Evolutionary conservation across 164 flowering plant genomes (phyloP), one percentile per base, ranked within the genome.

Genomic region (Buxus sempervirens): DNA sequence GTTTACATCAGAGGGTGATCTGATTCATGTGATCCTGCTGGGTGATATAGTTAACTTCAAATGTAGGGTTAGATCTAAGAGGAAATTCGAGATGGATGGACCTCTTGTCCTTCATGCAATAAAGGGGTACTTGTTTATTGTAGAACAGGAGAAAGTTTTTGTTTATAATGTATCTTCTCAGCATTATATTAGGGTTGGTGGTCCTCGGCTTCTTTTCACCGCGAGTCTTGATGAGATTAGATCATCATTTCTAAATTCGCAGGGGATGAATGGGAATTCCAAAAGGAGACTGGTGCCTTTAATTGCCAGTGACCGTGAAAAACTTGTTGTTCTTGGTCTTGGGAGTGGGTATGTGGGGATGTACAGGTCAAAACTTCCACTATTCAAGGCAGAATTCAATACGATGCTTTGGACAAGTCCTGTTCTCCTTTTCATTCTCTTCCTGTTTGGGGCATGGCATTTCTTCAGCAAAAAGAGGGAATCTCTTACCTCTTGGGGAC

Each of bases 401-500:
- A 81, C 90, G 38, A 82, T 95, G 71, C 77, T 88, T 4, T 95
- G 98, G 98, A 88, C 90, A 45, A 89, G 88, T 63, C 99, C 98
- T 24, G 91, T 92, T 64, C 61, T 95, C 73, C 77, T 92, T 65
- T 95, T 91, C 81, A 64, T 92, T 23, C 78, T 95, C 54, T 92
- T 95, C 73, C 77, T 90, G 36, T 82, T 90, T 69, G 97, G 81
- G 49, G 91, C 89, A 9, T 95, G 94, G 94, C 91, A 88, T 28
- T 90, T 92, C 67, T 88, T 95, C 57, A 91, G 97, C 8, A 89
- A 95, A 81, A 95, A 90, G 80, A 95, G 86, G 78, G 99, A 89
- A 69, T 82, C 90, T 8, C 88, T 91, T 69, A 85, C 90, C 21
- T 82, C 87, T 28, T 95, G 99, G 99, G 93, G 91, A 25, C 83